These are phyloP conservation scores for Collybiopsis luxurians DNA, from an alignment of 768 basidiomycete genomes.

Conservation along the genomic window DNA sequence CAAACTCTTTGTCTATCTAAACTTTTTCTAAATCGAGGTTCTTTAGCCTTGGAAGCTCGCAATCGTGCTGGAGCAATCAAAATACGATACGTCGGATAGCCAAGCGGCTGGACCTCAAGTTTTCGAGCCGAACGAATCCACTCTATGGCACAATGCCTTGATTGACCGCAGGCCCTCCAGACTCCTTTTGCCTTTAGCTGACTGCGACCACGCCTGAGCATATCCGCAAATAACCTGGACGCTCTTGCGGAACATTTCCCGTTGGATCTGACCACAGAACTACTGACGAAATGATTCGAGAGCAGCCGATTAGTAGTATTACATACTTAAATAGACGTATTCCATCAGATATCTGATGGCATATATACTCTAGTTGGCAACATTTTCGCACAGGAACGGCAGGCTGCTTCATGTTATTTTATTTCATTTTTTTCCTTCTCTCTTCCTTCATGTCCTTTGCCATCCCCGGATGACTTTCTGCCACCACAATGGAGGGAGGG, in stretches of 20 bases:
- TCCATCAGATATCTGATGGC: neutral
- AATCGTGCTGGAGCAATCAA: slow-evolving; percentile 68
- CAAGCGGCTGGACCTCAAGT: neutral
- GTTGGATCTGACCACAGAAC: too few relatives aligned
- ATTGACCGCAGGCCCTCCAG: too few relatives aligned
- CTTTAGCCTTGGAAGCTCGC: slow-evolving; percentile 64
- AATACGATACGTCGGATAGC: slow-evolving; percentile 72
- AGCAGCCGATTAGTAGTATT: too few relatives aligned
- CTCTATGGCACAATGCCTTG: too few relatives aligned
- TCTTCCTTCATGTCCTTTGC: neutral
- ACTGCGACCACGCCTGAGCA: too few relatives aligned
- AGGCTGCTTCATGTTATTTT: neutral
- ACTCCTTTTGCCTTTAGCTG: too few relatives aligned
- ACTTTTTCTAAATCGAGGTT: neutral
- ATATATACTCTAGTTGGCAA: neutral
- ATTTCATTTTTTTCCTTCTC: neutral
- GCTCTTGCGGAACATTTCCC: too few relatives aligned
- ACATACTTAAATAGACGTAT: too few relatives aligned
- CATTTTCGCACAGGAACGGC: neutral
- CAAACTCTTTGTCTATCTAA: neutral
- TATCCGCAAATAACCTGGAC: too few relatives aligned
- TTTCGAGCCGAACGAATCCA: too few relatives aligned
- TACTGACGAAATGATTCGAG: too few relatives aligned
- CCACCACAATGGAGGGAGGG: neutral
- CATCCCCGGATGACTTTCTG: slow-evolving; percentile 2